phyloP scores from a whole-genome alignment of 2,329 filamentous ascomycete genomes.

The Cladosporium sp. region DNA sequence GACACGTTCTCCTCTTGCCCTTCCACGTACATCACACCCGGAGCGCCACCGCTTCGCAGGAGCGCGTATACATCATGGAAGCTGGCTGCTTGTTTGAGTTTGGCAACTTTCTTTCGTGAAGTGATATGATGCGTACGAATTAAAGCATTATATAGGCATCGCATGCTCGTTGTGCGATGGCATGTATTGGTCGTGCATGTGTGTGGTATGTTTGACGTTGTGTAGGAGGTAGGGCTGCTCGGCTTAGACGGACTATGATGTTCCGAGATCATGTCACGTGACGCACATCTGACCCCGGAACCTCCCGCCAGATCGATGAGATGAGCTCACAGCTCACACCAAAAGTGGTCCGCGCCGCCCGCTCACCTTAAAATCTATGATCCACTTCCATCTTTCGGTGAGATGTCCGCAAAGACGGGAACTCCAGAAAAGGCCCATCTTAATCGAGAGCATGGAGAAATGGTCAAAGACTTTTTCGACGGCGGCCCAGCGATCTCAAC shows the following conservation, averaged over 20 bases:
- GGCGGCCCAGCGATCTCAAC: neutral
- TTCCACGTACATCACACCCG: constrained; percentile 76
- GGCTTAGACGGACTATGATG: no score
- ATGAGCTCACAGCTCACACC: no score
- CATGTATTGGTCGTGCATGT: no score
- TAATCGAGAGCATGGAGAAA: neutral
- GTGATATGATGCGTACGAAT: constrained; percentile 80
- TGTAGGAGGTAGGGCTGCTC: no score
- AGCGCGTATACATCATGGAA: constrained; percentile 59
- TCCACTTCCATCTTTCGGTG: neutral
- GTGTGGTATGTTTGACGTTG: no score
- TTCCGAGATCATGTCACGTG: no score
- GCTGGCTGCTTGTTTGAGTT: constrained; percentile 60
- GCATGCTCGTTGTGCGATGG: neutral
- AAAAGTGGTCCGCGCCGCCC: neutral
- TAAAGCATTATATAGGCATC: constrained; percentile 47
- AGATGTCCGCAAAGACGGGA: neutral
- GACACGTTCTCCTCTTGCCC: constrained; percentile 52
- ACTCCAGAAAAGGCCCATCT: neutral
- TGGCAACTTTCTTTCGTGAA: constrained; percentile 66
- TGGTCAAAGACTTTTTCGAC: constrained; percentile 7
- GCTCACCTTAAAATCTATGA: neutral
- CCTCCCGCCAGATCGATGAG: no score
- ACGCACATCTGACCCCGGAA: no score
- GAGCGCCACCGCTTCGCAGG: constrained; percentile 61